Evolutionary conservation across 441 rosid genomes (phyloP).

Genomic region (Melastoma candidum): DNA sequence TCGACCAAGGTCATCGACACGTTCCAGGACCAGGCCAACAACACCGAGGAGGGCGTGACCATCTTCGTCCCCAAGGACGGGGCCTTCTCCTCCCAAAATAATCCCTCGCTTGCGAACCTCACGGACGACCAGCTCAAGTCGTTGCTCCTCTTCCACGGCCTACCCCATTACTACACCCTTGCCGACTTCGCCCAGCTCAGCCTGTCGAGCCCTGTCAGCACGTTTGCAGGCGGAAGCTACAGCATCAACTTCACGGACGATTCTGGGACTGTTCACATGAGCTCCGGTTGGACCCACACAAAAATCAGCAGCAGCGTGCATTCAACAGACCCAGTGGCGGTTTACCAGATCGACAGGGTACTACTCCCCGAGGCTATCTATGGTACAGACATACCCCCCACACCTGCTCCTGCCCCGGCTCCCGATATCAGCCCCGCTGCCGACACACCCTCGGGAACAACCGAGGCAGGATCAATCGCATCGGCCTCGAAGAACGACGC

Average conservation of each 20-base stretch:
- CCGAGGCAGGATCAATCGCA: conserved; percentile 23
- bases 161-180: conserved; percentile 64
- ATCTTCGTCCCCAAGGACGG: too few species aligned
- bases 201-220: conserved; percentile 42
- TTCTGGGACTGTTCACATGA: conserved; percentile 56
- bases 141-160: conserved; percentile 52
- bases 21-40: too few species aligned
- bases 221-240: conserved; percentile 68
- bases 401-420: conserved; percentile 60
- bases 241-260: conserved; percentile 57
- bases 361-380: conserved; percentile 84
- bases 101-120: too few species aligned
- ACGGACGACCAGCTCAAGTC: too few species aligned
- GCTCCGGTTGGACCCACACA: conserved; percentile 74
- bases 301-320: conserved; percentile 68
- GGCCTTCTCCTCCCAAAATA: too few species aligned
- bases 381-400: conserved; percentile 86
- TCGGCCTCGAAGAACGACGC: conserved; percentile 11
- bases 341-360: conserved; percentile 68
- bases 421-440: conserved; percentile 52
- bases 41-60: too few species aligned
- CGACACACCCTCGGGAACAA: conserved; percentile 33
- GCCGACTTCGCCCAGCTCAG: conserved; percentile 81
- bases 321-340: conserved; percentile 72
- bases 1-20: too few species aligned